Base-by-base conservation (phyloP, 495 filamentous ascomycete species). In the Podospora didyma region DNA sequence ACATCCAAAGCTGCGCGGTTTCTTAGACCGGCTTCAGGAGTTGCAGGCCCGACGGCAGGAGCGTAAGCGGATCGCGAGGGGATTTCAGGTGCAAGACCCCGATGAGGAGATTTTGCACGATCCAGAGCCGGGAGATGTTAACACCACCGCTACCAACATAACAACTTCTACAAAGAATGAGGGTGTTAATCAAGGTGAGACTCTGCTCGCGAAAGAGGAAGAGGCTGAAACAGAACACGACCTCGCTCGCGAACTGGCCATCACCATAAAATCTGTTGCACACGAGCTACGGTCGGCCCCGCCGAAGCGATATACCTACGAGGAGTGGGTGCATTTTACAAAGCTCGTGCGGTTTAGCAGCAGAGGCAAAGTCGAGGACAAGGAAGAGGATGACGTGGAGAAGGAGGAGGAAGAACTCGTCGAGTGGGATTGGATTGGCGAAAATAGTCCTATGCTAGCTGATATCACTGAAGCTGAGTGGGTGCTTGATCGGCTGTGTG, bases 401-500 rank as follows among this genome's bases (percentile, higher is more conserved):
- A 74, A 53, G 69, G 69, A 69, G 39, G 64, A 71, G 39, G 56
- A 65, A 23, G 71, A 71, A 9, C 48, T 69, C 17, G 61, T 67
- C 5, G 67, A 73, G 24, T 91, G 89, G 89, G 87, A 86, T 48
- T 92, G 89, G 89, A 70, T 91, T 17, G 82, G 85, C 16, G 77
- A 82, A 51, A 73, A 82, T 19, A 85, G 79, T 59, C 88, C 88
- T 2, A 70, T 91, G 59, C 74, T 91, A 65, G 82, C 85, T 5
- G 78, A 81, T 14, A 79, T 82, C 6, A 62, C 64, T 12, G 74
- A 76, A 56, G 60, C 68, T 3, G 69, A 74, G 62, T 92, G 88
- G 88, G 70, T 91, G 23, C 67, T 92, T 3, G 79, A 84, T 61
- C 73, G 78, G 55, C 59, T 88, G 39, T 77, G 79, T 26, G 75